Conservation (phyloP, 345 rosid genomes). For the Euphorbia peplus region DNA sequence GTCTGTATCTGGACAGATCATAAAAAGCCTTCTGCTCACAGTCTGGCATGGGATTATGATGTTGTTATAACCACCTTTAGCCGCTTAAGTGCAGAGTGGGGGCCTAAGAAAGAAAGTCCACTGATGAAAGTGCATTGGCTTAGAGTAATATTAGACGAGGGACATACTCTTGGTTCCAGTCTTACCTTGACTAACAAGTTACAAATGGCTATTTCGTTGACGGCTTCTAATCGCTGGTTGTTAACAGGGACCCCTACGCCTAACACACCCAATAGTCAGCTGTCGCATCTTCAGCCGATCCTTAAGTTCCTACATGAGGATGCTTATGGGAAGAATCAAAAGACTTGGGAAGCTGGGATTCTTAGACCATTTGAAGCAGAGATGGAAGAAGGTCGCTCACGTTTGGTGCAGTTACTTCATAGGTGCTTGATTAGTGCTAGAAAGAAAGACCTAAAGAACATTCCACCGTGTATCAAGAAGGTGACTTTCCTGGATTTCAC, state of each 20-base stretch:
- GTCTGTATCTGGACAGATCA: slow-evolving; percentile 70
- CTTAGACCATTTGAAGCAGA: slow-evolving; percentile 89
- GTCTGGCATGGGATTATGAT: slow-evolving; percentile 96
- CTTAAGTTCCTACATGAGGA: slow-evolving; percentile 91
- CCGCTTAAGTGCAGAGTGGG: slow-evolving; percentile 96
- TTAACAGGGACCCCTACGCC: slow-evolving; percentile 98
- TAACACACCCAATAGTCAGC: slow-evolving; percentile 76
- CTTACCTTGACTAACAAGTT: slow-evolving; percentile 86
- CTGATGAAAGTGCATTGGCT: slow-evolving; percentile 96
- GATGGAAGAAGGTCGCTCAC: slow-evolving; percentile 83
- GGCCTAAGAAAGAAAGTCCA: slow-evolving; percentile 70
- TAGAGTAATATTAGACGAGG: slow-evolving; percentile 90
- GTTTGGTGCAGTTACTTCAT: slow-evolving; percentile 62
- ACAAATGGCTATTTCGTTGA: slow-evolving; percentile 90
- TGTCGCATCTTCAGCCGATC: slow-evolving; percentile 84
- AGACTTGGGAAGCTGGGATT: slow-evolving; percentile 89
- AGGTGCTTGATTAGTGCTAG: slow-evolving; percentile 95
- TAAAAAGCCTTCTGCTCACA: slow-evolving; percentile 64
- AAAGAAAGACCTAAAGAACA: slow-evolving; percentile 76
- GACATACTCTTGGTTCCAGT: slow-evolving; percentile 98
- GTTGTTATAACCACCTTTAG: slow-evolving; percentile 87
- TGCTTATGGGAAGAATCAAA: slow-evolving; percentile 74
- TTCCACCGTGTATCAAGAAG: slow-evolving; percentile 93
- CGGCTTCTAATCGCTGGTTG: slow-evolving; percentile 82
- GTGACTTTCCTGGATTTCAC: slow-evolving; percentile 65